Evolutionary conservation across 2,329 filamentous ascomycete species (phyloP).

Genomic region (Fusarium subtropicale): DNA sequence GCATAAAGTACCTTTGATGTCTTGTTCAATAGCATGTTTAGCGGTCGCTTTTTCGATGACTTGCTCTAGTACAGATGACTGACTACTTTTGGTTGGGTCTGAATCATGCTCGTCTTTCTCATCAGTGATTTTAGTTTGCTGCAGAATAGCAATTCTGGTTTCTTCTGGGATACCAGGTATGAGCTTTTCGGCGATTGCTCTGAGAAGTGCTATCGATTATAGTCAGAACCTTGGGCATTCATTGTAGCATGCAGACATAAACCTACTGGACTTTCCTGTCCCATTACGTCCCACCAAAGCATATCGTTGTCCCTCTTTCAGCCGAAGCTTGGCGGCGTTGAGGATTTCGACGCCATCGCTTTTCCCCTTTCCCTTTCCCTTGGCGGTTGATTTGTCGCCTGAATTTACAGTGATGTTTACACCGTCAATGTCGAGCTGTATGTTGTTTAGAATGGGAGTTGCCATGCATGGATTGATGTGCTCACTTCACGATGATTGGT

Average conservation of each 20-base stretch:
- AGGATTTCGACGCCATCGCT: constrained; percentile 73
- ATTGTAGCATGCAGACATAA: neutral
- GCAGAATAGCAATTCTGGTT: constrained; percentile 74
- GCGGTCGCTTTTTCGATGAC: constrained; percentile 72
- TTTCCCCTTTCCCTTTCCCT: constrained; percentile 62
- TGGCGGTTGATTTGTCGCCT: constrained; percentile 57
- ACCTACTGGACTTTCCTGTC: constrained; percentile 81
- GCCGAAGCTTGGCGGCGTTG: constrained; percentile 73
- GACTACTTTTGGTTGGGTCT: constrained; percentile 18
- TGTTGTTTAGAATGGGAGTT: neutral
- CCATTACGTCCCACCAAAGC: constrained; percentile 85
- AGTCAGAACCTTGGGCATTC: constrained; percentile 7
- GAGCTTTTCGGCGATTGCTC: constrained; percentile 80
- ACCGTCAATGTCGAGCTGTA: constrained; percentile 76
- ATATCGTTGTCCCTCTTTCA: constrained; percentile 81
- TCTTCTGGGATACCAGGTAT: constrained; percentile 79
- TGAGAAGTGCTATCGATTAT: constrained; percentile 70
- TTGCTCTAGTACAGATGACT: constrained; percentile 69
- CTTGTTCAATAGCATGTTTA: constrained; percentile 67
- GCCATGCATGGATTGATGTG: neutral
- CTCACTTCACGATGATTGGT: constrained; percentile 68
- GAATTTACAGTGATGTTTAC: constrained; percentile 75
- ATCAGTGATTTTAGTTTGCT: constrained; percentile 67
- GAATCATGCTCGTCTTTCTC: constrained; percentile 49
- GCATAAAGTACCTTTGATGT: constrained; percentile 66